Base-by-base conservation (phyloP, 202 grass and related monocot genomes). In the Schoenoplectus tabernaemontani region DNA sequence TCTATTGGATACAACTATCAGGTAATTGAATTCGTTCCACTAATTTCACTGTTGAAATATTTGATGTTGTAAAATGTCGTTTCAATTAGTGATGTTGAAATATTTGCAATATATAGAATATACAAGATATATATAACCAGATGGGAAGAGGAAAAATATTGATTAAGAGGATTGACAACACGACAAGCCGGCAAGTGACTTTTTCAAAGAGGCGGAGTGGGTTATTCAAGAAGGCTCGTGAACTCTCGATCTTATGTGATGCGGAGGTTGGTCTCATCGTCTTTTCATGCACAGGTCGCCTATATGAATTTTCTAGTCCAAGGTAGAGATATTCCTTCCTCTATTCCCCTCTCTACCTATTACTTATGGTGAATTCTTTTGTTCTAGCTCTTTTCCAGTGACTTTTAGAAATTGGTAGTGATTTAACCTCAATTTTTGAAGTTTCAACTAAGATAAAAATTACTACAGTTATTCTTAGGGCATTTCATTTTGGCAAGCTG, bases 101-200 rank as follows among this genome's bases (percentile, higher is more conserved):
- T 19, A 15, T 66, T 39, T 41, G 34, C 16, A 19, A 19, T 64
- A 2, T 28, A 16, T 66, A 66, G 63, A 28, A 28, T 28, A 32
- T 66, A 41, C 32, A 39, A 66, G 32, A 62, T 59, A 39, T 28
- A 28, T 28, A 28, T 28, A 7, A 41, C 41, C 64, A 20, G 39
- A 69, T 69, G 65, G 65, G 65, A 9, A 69, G 65, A 69, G 65
- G 39, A 13, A 69, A 69, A 69, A 69, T 46, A 69, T 5, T n/a
- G 19, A 69, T 69, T 44, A 44, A 69, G 20, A 46, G 65, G 65
- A 69, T 69, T 46, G 65, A 69, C 20, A 46, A 46, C 39, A 46
- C 65, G 12, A 24, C 65, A 69, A 69, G 65, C 65, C 65, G 65
- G 39, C 65, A 70, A 70, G 65, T 70, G 10, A 70, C 65, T 13